A percentile compares a stretch with the other conserved stretches of the same genome.
Evolutionary conservation across 2,329 filamentous ascomycete genomes (phyloP).

Genomic region (Exophiala sp.): DNA sequence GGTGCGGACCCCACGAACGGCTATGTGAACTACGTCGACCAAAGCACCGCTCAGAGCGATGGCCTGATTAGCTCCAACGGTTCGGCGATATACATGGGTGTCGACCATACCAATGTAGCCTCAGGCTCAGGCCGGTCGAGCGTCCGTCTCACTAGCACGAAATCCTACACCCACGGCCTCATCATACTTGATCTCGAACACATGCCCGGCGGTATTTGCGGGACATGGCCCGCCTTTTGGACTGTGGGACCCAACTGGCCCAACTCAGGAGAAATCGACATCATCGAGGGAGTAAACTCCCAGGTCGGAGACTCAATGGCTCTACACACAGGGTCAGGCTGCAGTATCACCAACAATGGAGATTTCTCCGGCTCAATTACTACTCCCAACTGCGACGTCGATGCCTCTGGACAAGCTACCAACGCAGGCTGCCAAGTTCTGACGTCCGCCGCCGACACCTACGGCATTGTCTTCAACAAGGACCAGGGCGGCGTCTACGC

Average conservation of each 20-base stretch:
- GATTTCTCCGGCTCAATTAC: constrained; percentile 44
- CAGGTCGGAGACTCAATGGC: constrained; percentile 60
- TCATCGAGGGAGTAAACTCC: constrained; percentile 72
- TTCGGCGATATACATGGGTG: constrained; percentile 63
- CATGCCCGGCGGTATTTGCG: constrained; percentile 69
- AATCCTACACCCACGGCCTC: constrained; percentile 62
- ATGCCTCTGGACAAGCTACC: constrained; percentile 40
- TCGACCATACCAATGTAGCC: constrained; percentile 59
- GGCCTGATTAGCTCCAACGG: constrained; percentile 58
- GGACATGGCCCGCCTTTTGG: constrained; percentile 68
- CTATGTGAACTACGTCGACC: constrained; percentile 66
- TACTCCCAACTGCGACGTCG: constrained; percentile 57
- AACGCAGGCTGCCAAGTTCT: constrained; percentile 59
- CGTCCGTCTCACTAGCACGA: constrained; percentile 66
- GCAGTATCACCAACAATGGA: constrained; percentile 53
- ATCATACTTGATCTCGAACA: constrained; percentile 70
- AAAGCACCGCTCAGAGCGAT: constrained; percentile 54
- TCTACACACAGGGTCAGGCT: constrained; percentile 63
- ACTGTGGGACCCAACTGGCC: constrained; percentile 68
- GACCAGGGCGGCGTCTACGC: constrained; percentile 68
- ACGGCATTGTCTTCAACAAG: constrained; percentile 68
- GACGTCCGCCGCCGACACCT: constrained; percentile 53
- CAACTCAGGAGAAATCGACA: constrained; percentile 69
- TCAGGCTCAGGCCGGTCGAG: constrained; percentile 62
- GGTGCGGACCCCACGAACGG: constrained; percentile 67